Evolutionary conservation across 495 filamentous ascomycete genomes (phyloP).

Genomic region (Lepidopterella palustris): DNA sequence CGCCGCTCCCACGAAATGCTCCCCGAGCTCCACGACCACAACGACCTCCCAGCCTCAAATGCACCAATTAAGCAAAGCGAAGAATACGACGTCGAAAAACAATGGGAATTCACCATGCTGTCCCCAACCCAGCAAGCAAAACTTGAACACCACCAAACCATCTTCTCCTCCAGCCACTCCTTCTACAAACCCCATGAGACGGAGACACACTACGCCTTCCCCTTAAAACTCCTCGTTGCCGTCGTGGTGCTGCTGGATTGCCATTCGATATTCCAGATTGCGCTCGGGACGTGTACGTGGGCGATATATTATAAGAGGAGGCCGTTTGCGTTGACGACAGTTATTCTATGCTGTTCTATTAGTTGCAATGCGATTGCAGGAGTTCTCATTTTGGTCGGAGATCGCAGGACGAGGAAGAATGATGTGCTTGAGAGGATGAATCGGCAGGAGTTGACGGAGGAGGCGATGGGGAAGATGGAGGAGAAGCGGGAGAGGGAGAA

Average conservation of each 20-base stretch:
- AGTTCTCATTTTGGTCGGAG: conserved; percentile 64
- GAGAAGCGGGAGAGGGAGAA: conserved; percentile 52
- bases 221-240: conserved; percentile 59
- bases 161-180: conserved; percentile 68
- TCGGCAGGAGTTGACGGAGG: conserved; percentile 63
- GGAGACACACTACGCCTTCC: conserved; percentile 70
- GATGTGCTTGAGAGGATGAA: conserved; percentile 69
- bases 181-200: conserved; percentile 86
- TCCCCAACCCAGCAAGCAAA: conserved; percentile 53
- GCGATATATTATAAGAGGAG: conserved; percentile 57
- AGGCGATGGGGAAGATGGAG: conserved; percentile 65
- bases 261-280: conserved; percentile 67
- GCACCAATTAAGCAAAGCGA: conserved; percentile 31
- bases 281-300: conserved; percentile 69
- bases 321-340: conserved; percentile 64
- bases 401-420: conserved; percentile 69
- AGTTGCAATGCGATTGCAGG: conserved; percentile 65
- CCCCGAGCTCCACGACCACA: conserved; percentile 59
- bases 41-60: conserved; percentile 55
- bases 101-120: conserved; percentile 54
- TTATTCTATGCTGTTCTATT: conserved; percentile 72
- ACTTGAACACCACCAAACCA: conserved; percentile 64
- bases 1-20: conserved; percentile 56
- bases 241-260: conserved; percentile 69
- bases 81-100: conserved; percentile 36